Evolutionary conservation across 139 green algal genomes (phyloP).

Genomic region (Yamagishiella unicocca): DNA sequence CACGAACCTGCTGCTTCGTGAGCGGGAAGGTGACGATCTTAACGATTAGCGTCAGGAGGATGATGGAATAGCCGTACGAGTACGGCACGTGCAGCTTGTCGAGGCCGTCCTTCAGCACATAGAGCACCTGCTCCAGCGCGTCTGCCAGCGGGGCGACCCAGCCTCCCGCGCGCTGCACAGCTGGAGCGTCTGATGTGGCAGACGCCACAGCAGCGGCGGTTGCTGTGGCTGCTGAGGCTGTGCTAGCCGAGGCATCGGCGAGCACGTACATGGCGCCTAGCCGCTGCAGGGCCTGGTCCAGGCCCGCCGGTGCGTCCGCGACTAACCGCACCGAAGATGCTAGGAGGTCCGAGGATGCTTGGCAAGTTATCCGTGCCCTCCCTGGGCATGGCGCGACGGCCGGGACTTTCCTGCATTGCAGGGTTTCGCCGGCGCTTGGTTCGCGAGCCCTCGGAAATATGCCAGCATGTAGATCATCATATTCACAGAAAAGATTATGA

Average conservation of each 20-base stretch:
- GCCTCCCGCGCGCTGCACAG: conserved; percentile 53
- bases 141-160: conserved; percentile 72
- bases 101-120: conserved; percentile 61
- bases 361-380: neutral
- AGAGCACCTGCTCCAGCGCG: conserved; percentile 67
- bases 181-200: neutral
- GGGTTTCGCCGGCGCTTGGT: neutral
- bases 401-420: neutral
- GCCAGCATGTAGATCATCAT: neutral
- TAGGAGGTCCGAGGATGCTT: neutral
- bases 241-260: conserved; percentile 20
- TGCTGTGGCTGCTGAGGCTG: neutral
- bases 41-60: conserved; percentile 80
- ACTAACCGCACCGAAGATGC: neutral
- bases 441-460: too few relatives aligned
- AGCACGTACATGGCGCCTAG: conserved; percentile 3
- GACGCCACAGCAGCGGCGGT: neutral
- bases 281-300: neutral
- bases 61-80: conserved; percentile 86
- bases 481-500: neutral
- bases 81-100: conserved; percentile 80
- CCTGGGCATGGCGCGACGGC: neutral
- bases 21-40: conserved; percentile 79
- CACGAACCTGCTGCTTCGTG: conserved; percentile 79
- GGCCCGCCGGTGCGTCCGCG: neutral